A percentile compares a stretch with the other conserved stretches of the same genome.
Conservation (phyloP, 768 basidiomycete genomes). For the Nidula microcarpa region DNA sequence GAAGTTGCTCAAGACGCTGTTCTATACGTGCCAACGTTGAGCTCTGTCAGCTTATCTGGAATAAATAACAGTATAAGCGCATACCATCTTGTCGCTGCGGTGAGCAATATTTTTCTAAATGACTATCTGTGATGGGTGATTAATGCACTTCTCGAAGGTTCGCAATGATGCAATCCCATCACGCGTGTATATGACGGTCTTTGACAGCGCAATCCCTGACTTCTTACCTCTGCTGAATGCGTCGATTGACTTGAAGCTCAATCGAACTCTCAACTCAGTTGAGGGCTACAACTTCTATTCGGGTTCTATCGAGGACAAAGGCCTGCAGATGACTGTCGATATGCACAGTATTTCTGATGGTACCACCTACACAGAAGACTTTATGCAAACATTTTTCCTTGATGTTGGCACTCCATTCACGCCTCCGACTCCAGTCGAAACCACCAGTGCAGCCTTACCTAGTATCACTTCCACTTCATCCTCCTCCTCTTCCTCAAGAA, state of each 20-base stretch:
- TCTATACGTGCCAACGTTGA: slow-evolving; percentile 28
- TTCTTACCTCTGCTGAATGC: slow-evolving; percentile 2
- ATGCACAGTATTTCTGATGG: slow-evolving; percentile 7
- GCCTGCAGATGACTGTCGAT: slow-evolving; percentile 10
- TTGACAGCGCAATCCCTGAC: slow-evolving; percentile 8
- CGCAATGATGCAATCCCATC: slow-evolving; percentile 4
- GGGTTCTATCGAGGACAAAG: slow-evolving; percentile 3
- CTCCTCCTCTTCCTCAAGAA: background rate
- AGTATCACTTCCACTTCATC: background rate
- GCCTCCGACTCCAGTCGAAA: slow-evolving; percentile 2
- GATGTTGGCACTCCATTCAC: slow-evolving; percentile 7
- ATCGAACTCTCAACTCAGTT: slow-evolving; percentile 5
- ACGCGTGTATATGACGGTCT: slow-evolving; percentile 9
- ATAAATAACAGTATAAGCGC: background rate
- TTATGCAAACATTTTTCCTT: slow-evolving; percentile 11
- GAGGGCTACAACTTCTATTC: slow-evolving; percentile 10
- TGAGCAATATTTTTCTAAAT: background rate
- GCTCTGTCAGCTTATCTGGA: slow-evolving; percentile 7
- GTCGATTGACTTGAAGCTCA: slow-evolving; percentile 4
- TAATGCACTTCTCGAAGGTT: slow-evolving; percentile 2
- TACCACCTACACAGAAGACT: slow-evolving; percentile 6
- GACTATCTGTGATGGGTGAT: background rate
- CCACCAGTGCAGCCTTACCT: background rate
- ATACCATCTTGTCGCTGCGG: slow-evolving; percentile 9
- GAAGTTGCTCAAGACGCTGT: slow-evolving; percentile 26